These are phyloP conservation scores for Ephemerocybe angulata DNA, from an alignment of 768 basidiomycete genomes.

Conservation along the genomic window DNA sequence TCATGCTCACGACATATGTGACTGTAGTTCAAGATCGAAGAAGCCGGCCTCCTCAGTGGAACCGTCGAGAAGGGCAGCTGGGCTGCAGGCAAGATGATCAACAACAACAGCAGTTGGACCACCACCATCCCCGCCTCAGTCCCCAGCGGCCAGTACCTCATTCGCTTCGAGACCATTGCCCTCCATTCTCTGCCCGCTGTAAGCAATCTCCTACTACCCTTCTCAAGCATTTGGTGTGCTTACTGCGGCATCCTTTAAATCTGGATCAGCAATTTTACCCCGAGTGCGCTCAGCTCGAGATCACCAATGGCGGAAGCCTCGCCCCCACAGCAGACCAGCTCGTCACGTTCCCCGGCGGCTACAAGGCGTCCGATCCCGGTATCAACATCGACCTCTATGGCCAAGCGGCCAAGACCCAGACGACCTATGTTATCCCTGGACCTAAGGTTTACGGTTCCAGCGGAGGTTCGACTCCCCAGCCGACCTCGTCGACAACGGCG, in stretches of 20 bases:
- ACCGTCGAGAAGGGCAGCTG: slow-evolving; percentile 37
- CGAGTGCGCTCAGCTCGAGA: slow-evolving; percentile 46
- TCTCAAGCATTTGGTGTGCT: neutral
- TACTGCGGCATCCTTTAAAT: neutral
- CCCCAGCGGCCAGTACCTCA: slow-evolving; percentile 41
- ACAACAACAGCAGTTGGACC: slow-evolving; percentile 43
- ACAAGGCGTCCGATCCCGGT: slow-evolving; percentile 41
- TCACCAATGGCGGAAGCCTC: slow-evolving; percentile 38
- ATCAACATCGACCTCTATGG: slow-evolving; percentile 41
- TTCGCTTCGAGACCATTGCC: slow-evolving; percentile 49
- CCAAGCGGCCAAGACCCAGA: slow-evolving; percentile 33
- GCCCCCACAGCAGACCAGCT: slow-evolving; percentile 42
- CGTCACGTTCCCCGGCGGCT: slow-evolving; percentile 46
- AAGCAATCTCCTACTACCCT: slow-evolving; percentile 11
- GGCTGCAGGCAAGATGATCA: slow-evolving; percentile 44
- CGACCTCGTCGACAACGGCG: slow-evolving; percentile 17
- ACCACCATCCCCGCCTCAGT: slow-evolving; percentile 42
- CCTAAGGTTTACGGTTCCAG: slow-evolving; percentile 42
- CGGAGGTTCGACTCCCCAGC: slow-evolving; percentile 3
- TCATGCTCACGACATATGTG: neutral
- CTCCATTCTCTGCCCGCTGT: slow-evolving; percentile 52
- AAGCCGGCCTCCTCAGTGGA: slow-evolving; percentile 43
- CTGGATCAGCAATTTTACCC: slow-evolving; percentile 65
- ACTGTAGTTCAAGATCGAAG: slow-evolving; percentile 42
- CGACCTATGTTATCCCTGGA: slow-evolving; percentile 42